Conservation (phyloP, 2,329 filamentous ascomycete genomes). For the Ophiostoma piceae region DNA sequence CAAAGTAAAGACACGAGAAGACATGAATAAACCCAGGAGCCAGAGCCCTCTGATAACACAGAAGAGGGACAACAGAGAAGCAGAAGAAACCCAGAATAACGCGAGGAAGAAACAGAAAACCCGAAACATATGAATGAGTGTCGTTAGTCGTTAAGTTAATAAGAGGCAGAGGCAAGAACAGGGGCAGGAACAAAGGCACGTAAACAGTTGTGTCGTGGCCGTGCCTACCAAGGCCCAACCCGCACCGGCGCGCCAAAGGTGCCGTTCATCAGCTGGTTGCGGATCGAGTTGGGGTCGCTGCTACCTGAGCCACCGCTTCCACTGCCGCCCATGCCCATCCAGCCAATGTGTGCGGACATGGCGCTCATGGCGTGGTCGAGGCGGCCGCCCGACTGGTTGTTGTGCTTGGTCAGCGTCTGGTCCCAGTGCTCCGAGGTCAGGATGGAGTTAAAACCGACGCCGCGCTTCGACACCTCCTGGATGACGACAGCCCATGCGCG, state of each 20-base stretch:
- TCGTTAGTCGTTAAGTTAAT: conserved; percentile 22
- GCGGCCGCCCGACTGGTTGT: conserved; percentile 76
- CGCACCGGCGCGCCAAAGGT: conserved; percentile 55
- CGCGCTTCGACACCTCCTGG: conserved; percentile 82
- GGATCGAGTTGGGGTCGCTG: conserved; percentile 52
- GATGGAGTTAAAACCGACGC: conserved; percentile 68
- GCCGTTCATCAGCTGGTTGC: conserved; percentile 58
- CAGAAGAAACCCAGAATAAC: background rate
- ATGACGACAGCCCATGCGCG: conserved; percentile 91
- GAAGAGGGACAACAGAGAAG: too few relatives aligned
- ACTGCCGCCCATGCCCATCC: conserved; percentile 61
- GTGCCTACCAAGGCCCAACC: conserved; percentile 56
- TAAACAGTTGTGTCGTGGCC: background rate
- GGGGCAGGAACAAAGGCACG: too few relatives aligned
- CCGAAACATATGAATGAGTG: background rate
- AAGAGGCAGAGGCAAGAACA: background rate
- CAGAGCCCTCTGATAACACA: background rate
- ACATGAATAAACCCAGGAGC: background rate
- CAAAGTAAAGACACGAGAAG: background rate
- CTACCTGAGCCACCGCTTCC: conserved; percentile 38
- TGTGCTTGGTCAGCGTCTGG: conserved; percentile 77
- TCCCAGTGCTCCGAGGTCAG: conserved; percentile 91
- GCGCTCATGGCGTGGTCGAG: conserved; percentile 75
- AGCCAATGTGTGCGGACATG: conserved; percentile 68
- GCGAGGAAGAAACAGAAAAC: background rate